A percentile compares a stretch with the other conserved stretches of the same genome.
Conservation (phyloP, 208 protist genomes). For the Novymonas esmeraldas region DNA sequence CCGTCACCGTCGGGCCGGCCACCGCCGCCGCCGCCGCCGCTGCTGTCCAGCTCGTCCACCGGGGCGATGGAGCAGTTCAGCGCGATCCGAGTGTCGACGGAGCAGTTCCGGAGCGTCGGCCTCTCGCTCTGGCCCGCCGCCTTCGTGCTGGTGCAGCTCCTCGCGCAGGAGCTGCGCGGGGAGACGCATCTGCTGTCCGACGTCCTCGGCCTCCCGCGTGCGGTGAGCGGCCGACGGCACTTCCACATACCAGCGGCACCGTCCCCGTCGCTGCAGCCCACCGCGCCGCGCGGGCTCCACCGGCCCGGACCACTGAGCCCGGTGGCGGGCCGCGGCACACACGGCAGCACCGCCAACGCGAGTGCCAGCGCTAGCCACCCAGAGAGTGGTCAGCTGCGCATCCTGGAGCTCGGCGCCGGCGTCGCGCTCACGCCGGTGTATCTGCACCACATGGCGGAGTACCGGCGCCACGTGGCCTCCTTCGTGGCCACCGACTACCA, state of each 20-base stretch:
- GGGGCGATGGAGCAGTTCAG: slow-evolving; percentile 39
- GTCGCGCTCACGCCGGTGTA: slow-evolving; percentile 69
- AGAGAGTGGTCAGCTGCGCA: slow-evolving; percentile 40
- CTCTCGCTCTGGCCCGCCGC: slow-evolving; percentile 80
- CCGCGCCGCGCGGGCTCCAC: slow-evolving; percentile 5
- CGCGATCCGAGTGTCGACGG: slow-evolving; percentile 50
- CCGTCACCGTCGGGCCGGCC: slow-evolving; percentile 1
- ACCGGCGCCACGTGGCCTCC: slow-evolving; percentile 40
- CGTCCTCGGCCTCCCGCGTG: slow-evolving; percentile 29
- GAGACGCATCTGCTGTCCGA: slow-evolving; percentile 38
- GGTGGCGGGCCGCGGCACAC: background rate
- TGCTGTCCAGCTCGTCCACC: background rate
- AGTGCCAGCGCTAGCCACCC: background rate
- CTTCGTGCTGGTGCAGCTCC: slow-evolving; percentile 77
- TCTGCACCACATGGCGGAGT: slow-evolving; percentile 44
- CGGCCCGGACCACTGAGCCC: background rate
- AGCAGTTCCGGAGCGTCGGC: slow-evolving; percentile 82
- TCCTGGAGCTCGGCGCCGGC: slow-evolving; percentile 81
- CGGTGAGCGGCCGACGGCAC: background rate
- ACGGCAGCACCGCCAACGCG: background rate
- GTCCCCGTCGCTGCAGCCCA: background rate
- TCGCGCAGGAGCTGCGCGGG: slow-evolving; percentile 58
- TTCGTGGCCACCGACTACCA: slow-evolving; percentile 80
- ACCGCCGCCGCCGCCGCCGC: background rate
- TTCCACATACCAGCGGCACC: slow-evolving; percentile 1